phyloP scores from a whole-genome alignment of 768 basidiomycete genomes.

The Suillus subalutaceus region DNA sequence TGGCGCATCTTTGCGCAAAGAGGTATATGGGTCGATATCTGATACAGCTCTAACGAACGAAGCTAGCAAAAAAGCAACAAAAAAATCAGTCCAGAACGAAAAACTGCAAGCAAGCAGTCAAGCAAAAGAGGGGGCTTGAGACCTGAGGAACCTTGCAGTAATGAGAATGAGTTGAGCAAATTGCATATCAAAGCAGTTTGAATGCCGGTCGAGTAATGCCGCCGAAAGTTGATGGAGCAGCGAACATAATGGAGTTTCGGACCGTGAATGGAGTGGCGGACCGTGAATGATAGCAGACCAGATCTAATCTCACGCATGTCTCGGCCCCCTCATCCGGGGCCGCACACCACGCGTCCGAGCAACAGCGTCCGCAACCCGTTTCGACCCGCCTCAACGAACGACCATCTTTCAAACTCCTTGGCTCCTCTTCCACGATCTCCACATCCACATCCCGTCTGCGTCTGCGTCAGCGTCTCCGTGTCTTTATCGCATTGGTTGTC shows the following conservation, averaged over 20 bases:
- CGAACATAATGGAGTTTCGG: not conserved
- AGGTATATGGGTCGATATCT: constrained; percentile 5
- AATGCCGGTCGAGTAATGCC: not conserved
- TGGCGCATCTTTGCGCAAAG: not conserved
- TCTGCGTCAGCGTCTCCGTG: constrained; percentile 14
- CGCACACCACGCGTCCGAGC: constrained; percentile 49
- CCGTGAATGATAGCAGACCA: not conserved
- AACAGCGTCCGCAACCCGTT: constrained; percentile 66
- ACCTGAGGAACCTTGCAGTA: not conserved
- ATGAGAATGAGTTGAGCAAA: not conserved
- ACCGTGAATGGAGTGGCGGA: not conserved
- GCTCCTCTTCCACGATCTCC: constrained; percentile 10
- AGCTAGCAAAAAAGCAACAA: constrained; percentile 20
- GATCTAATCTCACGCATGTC: constrained; percentile 26
- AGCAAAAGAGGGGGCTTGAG: constrained; percentile 8
- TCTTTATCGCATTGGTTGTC: not conserved
- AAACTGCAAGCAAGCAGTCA: constrained; percentile 6
- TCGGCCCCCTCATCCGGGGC: constrained; percentile 27
- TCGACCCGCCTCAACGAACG: constrained; percentile 49
- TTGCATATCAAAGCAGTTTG: constrained; percentile 6
- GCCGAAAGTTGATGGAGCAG: not conserved
- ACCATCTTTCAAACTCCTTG: constrained; percentile 4
- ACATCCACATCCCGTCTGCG: not conserved
- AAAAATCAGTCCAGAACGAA: constrained; percentile 17
- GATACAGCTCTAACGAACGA: constrained; percentile 10